Conservation (phyloP, 2,329 filamentous ascomycete species). For the Trichoderma semiorbis region DNA sequence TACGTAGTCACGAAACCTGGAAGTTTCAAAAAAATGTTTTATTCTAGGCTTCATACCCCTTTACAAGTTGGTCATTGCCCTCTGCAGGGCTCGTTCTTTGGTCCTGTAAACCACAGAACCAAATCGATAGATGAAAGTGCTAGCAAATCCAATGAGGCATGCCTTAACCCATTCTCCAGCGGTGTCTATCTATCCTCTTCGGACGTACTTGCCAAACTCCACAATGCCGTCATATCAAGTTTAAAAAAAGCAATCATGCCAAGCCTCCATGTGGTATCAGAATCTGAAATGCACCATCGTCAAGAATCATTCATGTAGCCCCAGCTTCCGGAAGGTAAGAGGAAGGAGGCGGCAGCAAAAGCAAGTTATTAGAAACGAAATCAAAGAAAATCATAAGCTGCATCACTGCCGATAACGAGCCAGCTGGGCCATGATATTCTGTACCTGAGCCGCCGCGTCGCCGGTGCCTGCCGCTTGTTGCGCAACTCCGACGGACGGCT, state of each 20-base stretch:
- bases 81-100: neutral
- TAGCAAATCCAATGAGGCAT: neutral
- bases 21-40: neutral
- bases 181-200: slow-evolving; percentile 9
- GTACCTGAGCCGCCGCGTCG: slow-evolving; percentile 53
- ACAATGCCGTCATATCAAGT: neutral
- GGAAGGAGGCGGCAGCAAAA: neutral
- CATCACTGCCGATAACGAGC: slow-evolving; percentile 58
- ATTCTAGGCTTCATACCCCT: neutral
- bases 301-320: slow-evolving; percentile 7
- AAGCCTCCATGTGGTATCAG: slow-evolving; percentile 18
- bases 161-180: slow-evolving; percentile 4
- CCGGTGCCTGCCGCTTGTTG: slow-evolving; percentile 25
- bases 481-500: slow-evolving; percentile 28
- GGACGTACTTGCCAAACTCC: neutral
- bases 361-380: neutral
- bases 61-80: neutral
- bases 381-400: neutral
- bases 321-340: neutral
- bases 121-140: neutral
- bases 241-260: slow-evolving; percentile 2
- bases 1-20: neutral
- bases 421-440: slow-evolving; percentile 72
- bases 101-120: neutral
- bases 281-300: slow-evolving; percentile 13